Evolutionary conservation across 2,329 filamentous ascomycete genomes (phyloP).

Genomic region (Chrysoporthe puriensis): DNA sequence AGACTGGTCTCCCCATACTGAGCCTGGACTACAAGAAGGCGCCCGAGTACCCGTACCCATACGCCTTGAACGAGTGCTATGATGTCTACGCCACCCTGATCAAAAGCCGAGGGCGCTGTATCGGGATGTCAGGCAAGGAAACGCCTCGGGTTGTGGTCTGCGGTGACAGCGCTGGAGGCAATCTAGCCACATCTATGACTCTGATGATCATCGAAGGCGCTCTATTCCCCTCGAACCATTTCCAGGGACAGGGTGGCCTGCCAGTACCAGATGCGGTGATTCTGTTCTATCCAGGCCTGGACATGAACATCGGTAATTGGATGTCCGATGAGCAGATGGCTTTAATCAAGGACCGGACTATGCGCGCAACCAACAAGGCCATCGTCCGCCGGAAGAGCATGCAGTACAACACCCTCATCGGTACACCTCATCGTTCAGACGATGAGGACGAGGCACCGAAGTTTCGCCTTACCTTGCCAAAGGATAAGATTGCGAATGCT

Average conservation of each 20-base stretch:
- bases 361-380: slow-evolving; percentile 75
- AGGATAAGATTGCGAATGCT: slow-evolving; percentile 28
- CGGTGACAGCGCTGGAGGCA: slow-evolving; percentile 83
- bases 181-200: slow-evolving; percentile 77
- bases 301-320: slow-evolving; percentile 99
- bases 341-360: slow-evolving; percentile 81
- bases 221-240: slow-evolving; percentile 58
- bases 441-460: slow-evolving; percentile 63
- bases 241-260: slow-evolving; percentile 61
- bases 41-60: slow-evolving; percentile 82
- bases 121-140: slow-evolving; percentile 70
- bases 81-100: slow-evolving; percentile 81
- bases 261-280: slow-evolving; percentile 80
- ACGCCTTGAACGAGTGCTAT: slow-evolving; percentile 85
- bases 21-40: slow-evolving; percentile 92
- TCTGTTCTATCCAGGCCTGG: slow-evolving; percentile 85
- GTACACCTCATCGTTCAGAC: slow-evolving; percentile 80
- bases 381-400: slow-evolving; percentile 84
- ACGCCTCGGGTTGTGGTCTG: slow-evolving; percentile 72
- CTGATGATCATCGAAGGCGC: slow-evolving; percentile 87
- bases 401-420: slow-evolving; percentile 83
- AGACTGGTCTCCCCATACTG: slow-evolving; percentile 83
- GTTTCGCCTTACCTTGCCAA: slow-evolving; percentile 25
- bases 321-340: slow-evolving; percentile 99
- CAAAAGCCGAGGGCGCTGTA: slow-evolving; percentile 71